A percentile compares a stretch with the other conserved stretches of the same genome.
phyloP scores from a whole-genome alignment of 768 basidiomycete genomes.

The Boletales sp. region DNA sequence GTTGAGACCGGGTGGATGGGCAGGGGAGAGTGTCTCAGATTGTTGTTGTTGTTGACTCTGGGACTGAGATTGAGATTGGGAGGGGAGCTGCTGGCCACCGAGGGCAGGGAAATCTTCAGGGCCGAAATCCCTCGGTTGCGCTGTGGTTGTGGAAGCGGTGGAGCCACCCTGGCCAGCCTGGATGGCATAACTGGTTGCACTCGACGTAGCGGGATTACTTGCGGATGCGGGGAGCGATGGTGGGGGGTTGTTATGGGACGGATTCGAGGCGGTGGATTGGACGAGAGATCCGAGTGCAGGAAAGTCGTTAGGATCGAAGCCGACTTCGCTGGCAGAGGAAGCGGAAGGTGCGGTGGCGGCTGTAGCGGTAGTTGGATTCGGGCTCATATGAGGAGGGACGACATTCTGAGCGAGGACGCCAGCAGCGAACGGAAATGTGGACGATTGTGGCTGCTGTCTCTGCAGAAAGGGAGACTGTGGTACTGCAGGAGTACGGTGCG shows the following conservation, averaged over 20 bases:
- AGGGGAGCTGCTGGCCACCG: constrained; percentile 50
- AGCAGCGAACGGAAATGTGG: constrained; percentile 59
- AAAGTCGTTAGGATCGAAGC: constrained; percentile 83
- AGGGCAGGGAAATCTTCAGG: constrained; percentile 89
- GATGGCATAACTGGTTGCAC: constrained; percentile 72
- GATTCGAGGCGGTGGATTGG: constrained; percentile 40
- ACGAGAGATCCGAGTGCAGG: constrained; percentile 76
- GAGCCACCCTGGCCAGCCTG: constrained; percentile 62
- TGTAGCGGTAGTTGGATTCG: constrained; percentile 36
- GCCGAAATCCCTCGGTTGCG: constrained; percentile 49
- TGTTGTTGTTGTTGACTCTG: constrained; percentile 30
- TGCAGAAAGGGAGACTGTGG: constrained; percentile 64
- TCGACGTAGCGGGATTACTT: constrained; percentile 29
- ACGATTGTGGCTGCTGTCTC: constrained; percentile 42
- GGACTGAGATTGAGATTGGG: constrained; percentile 21
- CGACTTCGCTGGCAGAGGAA: constrained; percentile 70
- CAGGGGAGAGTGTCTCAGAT: constrained; percentile 29
- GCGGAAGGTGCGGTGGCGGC: constrained; percentile 52
- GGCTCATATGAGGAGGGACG: constrained; percentile 55
- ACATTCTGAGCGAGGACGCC: constrained; percentile 53
- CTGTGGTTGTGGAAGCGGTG: constrained; percentile 3
- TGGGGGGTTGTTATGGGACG: constrained; percentile 31
- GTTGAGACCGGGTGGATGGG: constrained; percentile 77
- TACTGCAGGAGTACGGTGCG: constrained; percentile 58
- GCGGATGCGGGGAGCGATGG: constrained; percentile 25